These are phyloP conservation scores for Aspergillus saccharolyticus DNA, from an alignment of 495 filamentous ascomycete species.

Conservation along the genomic window DNA sequence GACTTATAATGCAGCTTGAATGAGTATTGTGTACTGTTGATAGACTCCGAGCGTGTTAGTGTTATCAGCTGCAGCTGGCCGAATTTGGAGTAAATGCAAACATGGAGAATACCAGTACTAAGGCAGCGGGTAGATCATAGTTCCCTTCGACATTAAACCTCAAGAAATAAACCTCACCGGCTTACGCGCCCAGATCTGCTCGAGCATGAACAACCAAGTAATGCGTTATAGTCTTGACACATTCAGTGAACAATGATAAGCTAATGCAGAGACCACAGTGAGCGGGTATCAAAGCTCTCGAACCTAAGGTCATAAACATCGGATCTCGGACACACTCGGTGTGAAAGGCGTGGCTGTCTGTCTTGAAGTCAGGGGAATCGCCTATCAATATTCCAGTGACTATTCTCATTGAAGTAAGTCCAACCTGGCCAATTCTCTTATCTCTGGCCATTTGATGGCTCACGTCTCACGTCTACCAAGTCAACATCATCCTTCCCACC, in stretches of 20 bases:
- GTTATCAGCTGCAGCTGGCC: too few species aligned
- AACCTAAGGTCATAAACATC: not conserved
- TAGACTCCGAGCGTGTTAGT: too few species aligned
- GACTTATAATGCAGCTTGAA: too few species aligned
- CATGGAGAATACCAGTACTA: too few species aligned
- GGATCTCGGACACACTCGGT: too few species aligned
- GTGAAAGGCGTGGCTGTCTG: too few species aligned
- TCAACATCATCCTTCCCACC: not conserved
- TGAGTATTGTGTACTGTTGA: too few species aligned
- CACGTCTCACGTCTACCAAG: constrained; percentile 1
- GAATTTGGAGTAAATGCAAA: too few species aligned
- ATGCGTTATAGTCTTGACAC: not conserved
- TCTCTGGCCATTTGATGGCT: not conserved
- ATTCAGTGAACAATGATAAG: not conserved
- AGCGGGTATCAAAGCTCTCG: not conserved
- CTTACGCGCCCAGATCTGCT: not conserved
- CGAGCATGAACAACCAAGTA: not conserved
- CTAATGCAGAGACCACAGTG: not conserved
- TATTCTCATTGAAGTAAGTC: not conserved
- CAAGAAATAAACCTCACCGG: too few species aligned
- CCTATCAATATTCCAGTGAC: not conserved
- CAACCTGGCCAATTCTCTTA: not conserved
- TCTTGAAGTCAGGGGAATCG: not conserved
- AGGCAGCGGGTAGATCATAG: too few species aligned
- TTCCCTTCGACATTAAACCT: too few species aligned